phyloP scores from a whole-genome alignment of 176 grass and related monocot species.

The Musa acuminata region DNA sequence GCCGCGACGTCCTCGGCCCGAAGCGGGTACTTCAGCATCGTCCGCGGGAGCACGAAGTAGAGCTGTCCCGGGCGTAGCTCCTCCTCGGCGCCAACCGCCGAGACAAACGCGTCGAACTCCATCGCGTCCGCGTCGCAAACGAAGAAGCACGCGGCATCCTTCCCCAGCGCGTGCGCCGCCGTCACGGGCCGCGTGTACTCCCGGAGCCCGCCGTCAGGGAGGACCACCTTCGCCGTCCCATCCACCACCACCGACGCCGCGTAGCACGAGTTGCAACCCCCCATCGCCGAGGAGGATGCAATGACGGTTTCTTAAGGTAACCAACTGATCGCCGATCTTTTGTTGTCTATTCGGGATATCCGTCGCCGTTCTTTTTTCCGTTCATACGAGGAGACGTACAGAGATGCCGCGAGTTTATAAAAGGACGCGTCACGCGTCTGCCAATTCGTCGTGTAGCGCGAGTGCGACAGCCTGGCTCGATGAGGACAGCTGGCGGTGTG shows the following conservation, averaged over 20 bases:
- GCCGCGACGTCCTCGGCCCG: slow-evolving; percentile 47
- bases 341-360: not conserved
- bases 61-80: slow-evolving; percentile 66
- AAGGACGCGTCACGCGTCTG: not conserved
- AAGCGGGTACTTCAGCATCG: slow-evolving; percentile 39
- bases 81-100: slow-evolving; percentile 15
- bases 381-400: not conserved
- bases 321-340: not conserved
- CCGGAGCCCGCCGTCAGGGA: slow-evolving; percentile 53
- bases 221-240: slow-evolving; percentile 33
- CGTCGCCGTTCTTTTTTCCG: not conserved
- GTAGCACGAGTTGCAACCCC: not conserved
- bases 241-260: not conserved
- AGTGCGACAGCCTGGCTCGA: not conserved
- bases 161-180: slow-evolving; percentile 30
- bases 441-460: not conserved
- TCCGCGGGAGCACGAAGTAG: slow-evolving; percentile 64
- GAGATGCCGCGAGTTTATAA: not conserved
- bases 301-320: not conserved
- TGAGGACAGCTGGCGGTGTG: not conserved
- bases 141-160: slow-evolving; percentile 36
- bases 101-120: slow-evolving; percentile 42
- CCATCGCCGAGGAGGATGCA: not conserved
- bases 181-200: slow-evolving; percentile 42
- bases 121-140: slow-evolving; percentile 83